Evolutionary conservation across 805 yeast genomes (phyloP).

Genomic region (Starmera dryadoides): DNA sequence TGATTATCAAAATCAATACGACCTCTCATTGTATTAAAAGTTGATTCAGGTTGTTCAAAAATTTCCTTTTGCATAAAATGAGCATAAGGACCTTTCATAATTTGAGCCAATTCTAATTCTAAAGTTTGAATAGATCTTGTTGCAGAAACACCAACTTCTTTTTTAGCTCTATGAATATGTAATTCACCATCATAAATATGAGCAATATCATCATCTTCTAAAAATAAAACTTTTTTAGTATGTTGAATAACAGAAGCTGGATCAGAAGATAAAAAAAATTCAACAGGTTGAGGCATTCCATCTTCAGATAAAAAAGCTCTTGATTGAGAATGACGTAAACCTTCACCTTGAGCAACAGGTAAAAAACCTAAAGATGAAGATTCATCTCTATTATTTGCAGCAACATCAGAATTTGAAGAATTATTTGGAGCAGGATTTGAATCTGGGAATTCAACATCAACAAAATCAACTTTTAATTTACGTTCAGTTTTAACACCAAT

Average conservation of each 20-base stretch:
- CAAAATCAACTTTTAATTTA: constrained; percentile 94
- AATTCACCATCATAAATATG: constrained; percentile 97
- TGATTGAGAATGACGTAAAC: constrained; percentile 82
- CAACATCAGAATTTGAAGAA: not conserved
- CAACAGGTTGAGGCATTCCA: constrained; percentile 88
- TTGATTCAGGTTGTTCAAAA: constrained; percentile 97
- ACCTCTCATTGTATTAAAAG: constrained; percentile 99
- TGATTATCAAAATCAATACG: constrained; percentile 86
- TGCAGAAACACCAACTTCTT: constrained; percentile 82
- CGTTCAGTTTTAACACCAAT: constrained; percentile 96
- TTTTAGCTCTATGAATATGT: constrained; percentile 94
- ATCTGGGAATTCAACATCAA: constrained; percentile 90
- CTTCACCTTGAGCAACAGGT: constrained; percentile 50
- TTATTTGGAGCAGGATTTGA: constrained; percentile 27
- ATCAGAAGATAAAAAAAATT: constrained; percentile 93
- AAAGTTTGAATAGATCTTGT: constrained; percentile 94
- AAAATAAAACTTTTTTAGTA: constrained; percentile 91
- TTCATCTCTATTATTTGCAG: constrained; percentile 1
- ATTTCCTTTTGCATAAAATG: constrained; percentile 99
- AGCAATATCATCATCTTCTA: constrained; percentile 98
- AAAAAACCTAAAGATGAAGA: constrained; percentile 25
- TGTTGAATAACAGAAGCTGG: constrained; percentile 95
- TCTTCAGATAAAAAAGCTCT: constrained; percentile 96
- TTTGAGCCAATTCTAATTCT: constrained; percentile 94
- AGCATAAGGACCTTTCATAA: constrained; percentile 93